Percentiles rank a stretch among this genome's conserved stretches.
Conservation (phyloP, 1,139 yeast genomes). For the Suhomyces maxii region DNA sequence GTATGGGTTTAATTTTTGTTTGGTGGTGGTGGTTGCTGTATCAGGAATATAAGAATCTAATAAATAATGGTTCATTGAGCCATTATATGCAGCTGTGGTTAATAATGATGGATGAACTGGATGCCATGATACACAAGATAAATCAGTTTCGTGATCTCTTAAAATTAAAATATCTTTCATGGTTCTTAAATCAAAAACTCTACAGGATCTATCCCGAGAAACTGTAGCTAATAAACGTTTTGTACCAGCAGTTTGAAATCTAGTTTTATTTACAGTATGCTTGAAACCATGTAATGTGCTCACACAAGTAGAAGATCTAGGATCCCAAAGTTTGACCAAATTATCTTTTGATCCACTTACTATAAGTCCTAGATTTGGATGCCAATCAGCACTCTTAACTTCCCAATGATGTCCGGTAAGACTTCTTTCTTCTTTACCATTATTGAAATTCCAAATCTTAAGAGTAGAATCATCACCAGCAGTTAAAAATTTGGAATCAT, state of each 20-base stretch:
- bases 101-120: slow-evolving; percentile 81
- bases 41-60: slow-evolving; percentile 53
- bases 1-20: slow-evolving; percentile 6
- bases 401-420: slow-evolving; percentile 98
- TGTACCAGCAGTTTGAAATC: slow-evolving; percentile 74
- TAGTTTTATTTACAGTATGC: slow-evolving; percentile 83
- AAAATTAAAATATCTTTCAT: slow-evolving; percentile 76
- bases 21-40: slow-evolving; percentile 15
- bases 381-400: slow-evolving; percentile 97
- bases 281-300: slow-evolving; percentile 89
- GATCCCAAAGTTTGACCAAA: slow-evolving; percentile 93
- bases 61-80: slow-evolving; percentile 77
- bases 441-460: slow-evolving; percentile 92
- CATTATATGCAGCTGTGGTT: slow-evolving; percentile 88
- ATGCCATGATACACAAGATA: slow-evolving; percentile 88
- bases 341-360: slow-evolving; percentile 94
- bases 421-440: slow-evolving; percentile 79
- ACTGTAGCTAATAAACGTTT: slow-evolving; percentile 78
- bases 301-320: slow-evolving; percentile 70
- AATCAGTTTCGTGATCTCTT: slow-evolving; percentile 80
- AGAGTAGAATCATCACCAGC: slow-evolving; percentile 89
- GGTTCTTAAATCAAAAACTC: slow-evolving; percentile 82
- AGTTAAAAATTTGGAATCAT: slow-evolving; percentile 85
- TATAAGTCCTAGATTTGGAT: slow-evolving; percentile 77
- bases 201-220: slow-evolving; percentile 83